These are phyloP conservation scores for Cornus suecica DNA, from an alignment of 148 eudicot genomes.

Conservation along the genomic window DNA sequence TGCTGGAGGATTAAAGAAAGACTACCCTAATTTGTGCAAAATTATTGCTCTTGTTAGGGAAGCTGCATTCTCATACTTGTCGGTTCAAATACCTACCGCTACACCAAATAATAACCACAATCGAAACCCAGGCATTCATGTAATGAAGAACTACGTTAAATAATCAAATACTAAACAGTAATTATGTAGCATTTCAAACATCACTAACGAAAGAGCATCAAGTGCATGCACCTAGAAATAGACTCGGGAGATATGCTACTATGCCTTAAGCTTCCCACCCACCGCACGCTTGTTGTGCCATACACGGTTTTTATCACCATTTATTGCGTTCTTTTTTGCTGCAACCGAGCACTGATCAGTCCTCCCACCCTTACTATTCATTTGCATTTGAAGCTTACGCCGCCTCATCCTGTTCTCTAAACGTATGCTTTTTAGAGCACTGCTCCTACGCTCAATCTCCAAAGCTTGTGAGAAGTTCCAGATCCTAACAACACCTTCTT, in stretches of 20 bases:
- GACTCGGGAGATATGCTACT: constrained; percentile 12
- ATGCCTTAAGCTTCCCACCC: constrained; percentile 74
- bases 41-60: too few relatives aligned
- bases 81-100: too few relatives aligned
- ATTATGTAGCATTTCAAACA: constrained; percentile 10
- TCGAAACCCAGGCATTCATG: neutral
- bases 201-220: neutral
- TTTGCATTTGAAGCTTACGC: constrained; percentile 64
- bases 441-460: constrained; percentile 63
- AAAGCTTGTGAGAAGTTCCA: constrained; percentile 95
- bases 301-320: constrained; percentile 54
- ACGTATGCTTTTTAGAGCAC: constrained; percentile 56
- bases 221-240: neutral
- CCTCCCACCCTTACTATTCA: constrained; percentile 49
- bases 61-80: too few relatives aligned
- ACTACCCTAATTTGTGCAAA: too few relatives aligned
- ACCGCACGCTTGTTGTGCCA: constrained; percentile 70
- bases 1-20: too few relatives aligned
- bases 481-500: constrained; percentile 72
- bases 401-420: constrained; percentile 89
- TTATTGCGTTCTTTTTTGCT: constrained; percentile 66
- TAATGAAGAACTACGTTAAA: constrained; percentile 2
- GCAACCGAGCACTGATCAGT: constrained; percentile 67
- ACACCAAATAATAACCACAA: neutral
- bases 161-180: neutral